phyloP scores from a whole-genome alignment of 2,329 filamentous ascomycete genomes.

The Scytalidium sp. region DNA sequence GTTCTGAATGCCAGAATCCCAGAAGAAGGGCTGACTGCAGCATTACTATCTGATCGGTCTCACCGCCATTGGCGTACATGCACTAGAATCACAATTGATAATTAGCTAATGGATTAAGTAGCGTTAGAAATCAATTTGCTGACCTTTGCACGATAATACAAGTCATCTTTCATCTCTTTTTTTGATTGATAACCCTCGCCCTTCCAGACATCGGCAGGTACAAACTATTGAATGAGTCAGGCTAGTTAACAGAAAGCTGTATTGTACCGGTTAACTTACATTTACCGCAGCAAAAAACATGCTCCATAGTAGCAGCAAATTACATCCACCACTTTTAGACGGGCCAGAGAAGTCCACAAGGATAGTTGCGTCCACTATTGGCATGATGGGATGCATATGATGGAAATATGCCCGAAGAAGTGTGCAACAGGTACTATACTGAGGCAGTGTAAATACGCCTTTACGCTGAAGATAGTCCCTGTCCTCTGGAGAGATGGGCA shows the following conservation, averaged over 20 bases:
- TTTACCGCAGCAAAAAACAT: too few species aligned
- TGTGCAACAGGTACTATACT: not conserved
- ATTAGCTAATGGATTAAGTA: not conserved
- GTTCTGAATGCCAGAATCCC: not conserved
- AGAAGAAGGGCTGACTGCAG: not conserved
- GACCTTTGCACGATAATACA: not conserved
- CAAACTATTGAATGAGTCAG: too few species aligned
- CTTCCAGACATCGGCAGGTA: too few species aligned
- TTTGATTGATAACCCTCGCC: not conserved
- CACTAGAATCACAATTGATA: not conserved
- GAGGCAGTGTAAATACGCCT: not conserved
- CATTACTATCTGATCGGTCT: not conserved
- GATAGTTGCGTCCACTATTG: slow-evolving; percentile 7
- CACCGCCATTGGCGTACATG: not conserved
- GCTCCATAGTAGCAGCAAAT: slow-evolving; percentile 30
- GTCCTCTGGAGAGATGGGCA: not conserved
- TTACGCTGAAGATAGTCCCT: not conserved
- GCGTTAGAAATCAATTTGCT: not conserved
- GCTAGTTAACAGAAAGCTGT: too few species aligned
- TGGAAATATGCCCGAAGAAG: slow-evolving; percentile 1
- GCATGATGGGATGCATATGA: slow-evolving; percentile 1
- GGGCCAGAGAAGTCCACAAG: slow-evolving; percentile 24
- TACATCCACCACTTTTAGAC: slow-evolving; percentile 25
- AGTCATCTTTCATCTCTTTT: not conserved
- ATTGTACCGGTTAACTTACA: too few species aligned